Base-by-base conservation (phyloP, 2,329 filamentous ascomycete genomes). In the Scedosporium aurantiacum region DNA sequence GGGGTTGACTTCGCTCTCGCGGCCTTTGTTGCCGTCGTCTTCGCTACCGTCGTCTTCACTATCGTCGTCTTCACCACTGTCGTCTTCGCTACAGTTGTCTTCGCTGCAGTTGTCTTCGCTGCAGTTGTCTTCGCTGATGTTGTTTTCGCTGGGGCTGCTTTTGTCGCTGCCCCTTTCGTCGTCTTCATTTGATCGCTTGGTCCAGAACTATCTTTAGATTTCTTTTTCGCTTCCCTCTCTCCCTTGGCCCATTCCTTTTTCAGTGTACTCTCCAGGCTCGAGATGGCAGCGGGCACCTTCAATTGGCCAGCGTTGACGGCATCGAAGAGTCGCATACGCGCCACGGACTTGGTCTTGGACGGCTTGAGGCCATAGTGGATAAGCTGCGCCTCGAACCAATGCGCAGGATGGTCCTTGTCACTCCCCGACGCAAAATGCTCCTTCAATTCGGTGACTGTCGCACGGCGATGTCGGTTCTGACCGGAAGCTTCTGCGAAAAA, bases 351-450 rank as follows among this genome's bases (percentile, higher is more conserved):
- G 54, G 77, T 76, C 66, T 82, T 83, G 18, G 81, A 82, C 0
- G 77, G 75, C 5, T 73, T 74, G 0, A 87, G 73, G 1, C 82
- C 83, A 70, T 86, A 87, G 70, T 87, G 84, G 3, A 84, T 70
- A 10, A 86, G 75, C 64, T 87, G 83, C 0, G 84, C 82, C 64
- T 83, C 78, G 62, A 83, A 87, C 79, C 80, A 87, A 64, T 86
- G 82, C 1, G 76, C 82, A 0, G 82, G 78, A 52, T 77, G 77
- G 65, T 85, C 81, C 52, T 72, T 74, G 27, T 72, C 71, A 37
- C 28, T 10, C 8, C 28, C 28, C 43, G 64, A 68, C 54, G 78
- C 75, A 64, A 81, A 78, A 57, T 78, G 73, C 2, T 73, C 69
- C 63, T 75, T 72, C 4, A 82, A 72, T 64, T 82, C 78, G 0